Base-by-base conservation (phyloP, 495 filamentous ascomycete species). In the Astrothelium macrocarpum region DNA sequence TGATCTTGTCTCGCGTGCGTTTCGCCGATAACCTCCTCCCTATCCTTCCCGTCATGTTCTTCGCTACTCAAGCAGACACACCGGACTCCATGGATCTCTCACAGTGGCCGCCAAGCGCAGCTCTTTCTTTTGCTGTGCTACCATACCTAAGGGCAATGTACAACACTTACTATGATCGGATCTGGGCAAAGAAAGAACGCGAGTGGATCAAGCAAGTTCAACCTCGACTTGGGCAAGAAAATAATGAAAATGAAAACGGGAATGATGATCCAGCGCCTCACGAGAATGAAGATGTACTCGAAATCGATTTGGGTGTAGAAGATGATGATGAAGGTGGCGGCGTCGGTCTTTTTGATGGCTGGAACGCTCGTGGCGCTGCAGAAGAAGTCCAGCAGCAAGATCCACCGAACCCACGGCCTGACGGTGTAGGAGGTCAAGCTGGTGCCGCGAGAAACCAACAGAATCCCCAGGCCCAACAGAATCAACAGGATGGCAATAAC, bases 91-190 rank as follows among this genome's bases (percentile, higher is more conserved):
- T 79, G 12, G 75, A 79, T n/a, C 65, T 78, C 12, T 72, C 78
- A 23, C 65, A 80, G 18, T 95, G 90, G 90, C 90, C 90, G 16
- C 89, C 89, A 0, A 89, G 84, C 26, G 82, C 87, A 2, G 79
- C 82, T n/a, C 82, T 89, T 79, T 84, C 85, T 18, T 77, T 94
- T 64, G 79, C 84, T 0, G 70, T 85, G 2, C 78, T 92, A 43
- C 90, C 90, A 0, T 84, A 84, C 61, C 64, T 91, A 32, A 84
- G 88, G 42, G 77, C 82, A 25, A 76, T 81, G 28, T 94, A 95
- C 73, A 80, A 82, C 59, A 75, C 78, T n/a, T 71, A 88, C 36
- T 88, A 89, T 67, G 79, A 84, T n/a, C 77, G 78, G 28, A 18
- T 89, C 7, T 87, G 90, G 66, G 82, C 79, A 18, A 73, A 77